phyloP scores from a whole-genome alignment of 2,329 filamentous ascomycete genomes.

The Trichoderma polysporum region DNA sequence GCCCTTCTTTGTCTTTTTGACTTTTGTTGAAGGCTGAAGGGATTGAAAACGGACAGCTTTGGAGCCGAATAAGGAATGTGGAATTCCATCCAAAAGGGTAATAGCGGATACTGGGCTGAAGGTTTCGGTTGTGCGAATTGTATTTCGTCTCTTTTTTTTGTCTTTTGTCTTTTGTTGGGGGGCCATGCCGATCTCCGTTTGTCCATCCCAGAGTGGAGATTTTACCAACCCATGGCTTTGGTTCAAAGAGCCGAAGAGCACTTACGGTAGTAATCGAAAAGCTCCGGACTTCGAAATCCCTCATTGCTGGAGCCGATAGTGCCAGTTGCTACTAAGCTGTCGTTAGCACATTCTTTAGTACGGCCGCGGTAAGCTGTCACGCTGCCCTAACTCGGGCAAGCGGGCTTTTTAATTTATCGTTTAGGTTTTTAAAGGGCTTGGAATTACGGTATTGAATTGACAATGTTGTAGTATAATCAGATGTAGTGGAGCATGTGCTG shows the following conservation, averaged over 20 bases:
- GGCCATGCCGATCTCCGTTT: slow-evolving; percentile 15
- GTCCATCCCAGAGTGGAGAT: not conserved
- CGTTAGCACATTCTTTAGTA: not conserved
- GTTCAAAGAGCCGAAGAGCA: not conserved
- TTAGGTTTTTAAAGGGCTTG: not conserved
- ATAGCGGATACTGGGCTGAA: not conserved
- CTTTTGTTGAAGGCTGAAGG: not conserved
- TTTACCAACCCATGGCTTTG: not conserved
- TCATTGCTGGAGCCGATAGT: not conserved
- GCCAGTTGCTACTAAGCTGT: not conserved
- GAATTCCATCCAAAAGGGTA: slow-evolving; percentile 9
- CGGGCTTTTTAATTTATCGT: not conserved
- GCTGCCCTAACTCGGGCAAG: slow-evolving; percentile 7
- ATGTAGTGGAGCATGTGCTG: not conserved
- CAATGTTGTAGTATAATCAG: not conserved
- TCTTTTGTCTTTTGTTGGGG: slow-evolving; percentile 4
- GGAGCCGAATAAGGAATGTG: not conserved
- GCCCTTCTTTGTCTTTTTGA: not conserved
- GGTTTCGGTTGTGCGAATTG: not conserved
- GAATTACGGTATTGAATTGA: not conserved
- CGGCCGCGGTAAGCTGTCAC: not conserved
- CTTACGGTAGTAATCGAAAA: not conserved
- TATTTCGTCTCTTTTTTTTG: not conserved
- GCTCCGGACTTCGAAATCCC: not conserved
- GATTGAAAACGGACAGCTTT: not conserved